These are phyloP conservation scores for Poa pratensis DNA, from an alignment of 176 grass and related monocot species.

Conservation along the genomic window DNA sequence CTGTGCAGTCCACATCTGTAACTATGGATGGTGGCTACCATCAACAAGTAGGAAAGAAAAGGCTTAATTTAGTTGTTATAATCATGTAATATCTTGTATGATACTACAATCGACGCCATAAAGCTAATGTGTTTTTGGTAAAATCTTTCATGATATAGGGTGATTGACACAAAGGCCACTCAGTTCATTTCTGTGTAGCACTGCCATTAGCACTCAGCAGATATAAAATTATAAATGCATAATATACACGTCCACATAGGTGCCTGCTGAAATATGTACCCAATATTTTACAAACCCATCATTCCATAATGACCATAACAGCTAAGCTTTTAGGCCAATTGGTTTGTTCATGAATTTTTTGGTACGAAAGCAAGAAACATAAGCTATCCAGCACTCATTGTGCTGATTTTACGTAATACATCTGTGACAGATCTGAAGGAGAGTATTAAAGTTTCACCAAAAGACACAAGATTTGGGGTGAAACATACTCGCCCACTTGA, in stretches of 20 bases:
- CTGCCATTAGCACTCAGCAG: neutral
- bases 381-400: constrained; percentile 20
- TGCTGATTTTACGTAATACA: neutral
- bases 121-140: constrained; percentile 18
- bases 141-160: constrained; percentile 30
- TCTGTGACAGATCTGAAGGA: constrained; percentile 11
- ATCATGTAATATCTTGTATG: constrained; percentile 24
- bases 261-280: constrained; percentile 14
- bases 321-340: constrained; percentile 23
- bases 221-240: constrained; percentile 3
- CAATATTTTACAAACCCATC: neutral
- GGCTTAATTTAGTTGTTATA: constrained; percentile 26
- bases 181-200: constrained; percentile 21
- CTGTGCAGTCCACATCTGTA: constrained; percentile 94
- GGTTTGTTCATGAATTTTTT: constrained; percentile 6
- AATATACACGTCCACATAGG: constrained; percentile 9
- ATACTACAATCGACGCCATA: constrained; percentile 1
- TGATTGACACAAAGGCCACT: neutral
- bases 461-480: constrained; percentile 22
- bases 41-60: constrained; percentile 30
- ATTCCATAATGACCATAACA: constrained; percentile 22
- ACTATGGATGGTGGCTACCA: constrained; percentile 95
- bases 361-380: neutral
- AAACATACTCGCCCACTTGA: neutral
- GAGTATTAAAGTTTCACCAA: constrained; percentile 6